phyloP scores from a whole-genome alignment of 495 filamentous ascomycete species.

The Hyaloscypha hepaticicola region DNA sequence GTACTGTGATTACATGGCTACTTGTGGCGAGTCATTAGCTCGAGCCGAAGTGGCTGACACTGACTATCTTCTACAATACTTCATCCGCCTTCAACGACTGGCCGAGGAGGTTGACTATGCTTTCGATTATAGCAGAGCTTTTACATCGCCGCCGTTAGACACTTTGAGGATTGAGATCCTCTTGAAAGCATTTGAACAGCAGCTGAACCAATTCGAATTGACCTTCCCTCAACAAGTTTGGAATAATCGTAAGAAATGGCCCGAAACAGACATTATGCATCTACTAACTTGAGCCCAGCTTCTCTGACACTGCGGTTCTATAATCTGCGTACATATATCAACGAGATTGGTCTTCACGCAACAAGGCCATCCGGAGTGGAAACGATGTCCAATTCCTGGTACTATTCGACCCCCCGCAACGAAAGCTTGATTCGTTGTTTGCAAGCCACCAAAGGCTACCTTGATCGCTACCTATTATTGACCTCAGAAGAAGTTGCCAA shows the following conservation, averaged over 20 bases:
- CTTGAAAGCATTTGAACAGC: constrained; percentile 16
- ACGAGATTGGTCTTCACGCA: constrained; percentile 26
- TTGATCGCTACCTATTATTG: constrained; percentile 19
- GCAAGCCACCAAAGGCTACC: constrained; percentile 17
- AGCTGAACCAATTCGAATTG: constrained; percentile 17
- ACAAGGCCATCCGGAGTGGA: neutral
- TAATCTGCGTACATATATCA: constrained; percentile 20
- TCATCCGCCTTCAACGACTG: constrained; percentile 21
- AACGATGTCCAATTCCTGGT: constrained; percentile 16
- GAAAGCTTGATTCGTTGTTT: constrained; percentile 14
- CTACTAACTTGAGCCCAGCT: constrained; percentile 11
- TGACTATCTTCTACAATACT: constrained; percentile 24
- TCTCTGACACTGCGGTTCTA: constrained; percentile 16
- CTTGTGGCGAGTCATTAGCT: constrained; percentile 13
- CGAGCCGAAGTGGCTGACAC: constrained; percentile 7
- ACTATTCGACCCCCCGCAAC: constrained; percentile 17
- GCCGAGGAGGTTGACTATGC: constrained; percentile 25
- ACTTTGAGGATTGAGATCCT: constrained; percentile 21
- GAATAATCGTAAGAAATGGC: constrained; percentile 25
- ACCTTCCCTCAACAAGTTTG: constrained; percentile 19
- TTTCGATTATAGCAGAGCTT: constrained; percentile 16
- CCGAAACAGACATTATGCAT: no score
- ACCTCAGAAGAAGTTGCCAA: neutral
- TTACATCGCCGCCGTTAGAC: constrained; percentile 8
- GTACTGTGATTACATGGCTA: constrained; percentile 20